Percentiles rank a stretch among this genome's conserved stretches.
These are phyloP conservation scores for Acer campestre DNA, from an alignment of 345 rosid genomes.

Conservation along the genomic window DNA sequence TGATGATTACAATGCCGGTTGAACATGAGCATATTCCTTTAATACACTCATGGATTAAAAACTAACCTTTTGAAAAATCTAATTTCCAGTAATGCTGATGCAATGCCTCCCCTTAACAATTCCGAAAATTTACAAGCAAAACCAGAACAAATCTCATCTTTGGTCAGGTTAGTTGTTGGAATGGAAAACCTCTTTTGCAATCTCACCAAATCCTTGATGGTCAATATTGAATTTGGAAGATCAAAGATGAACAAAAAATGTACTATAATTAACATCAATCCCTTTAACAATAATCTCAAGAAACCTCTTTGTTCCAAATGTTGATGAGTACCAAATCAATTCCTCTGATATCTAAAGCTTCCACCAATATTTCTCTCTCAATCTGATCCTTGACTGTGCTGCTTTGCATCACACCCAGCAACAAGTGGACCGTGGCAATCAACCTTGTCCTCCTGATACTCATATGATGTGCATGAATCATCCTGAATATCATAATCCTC, in stretches of 20 bases:
- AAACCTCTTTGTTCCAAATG: neutral
- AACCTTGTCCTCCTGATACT: conserved; percentile 25
- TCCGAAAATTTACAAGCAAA: conserved; percentile 14
- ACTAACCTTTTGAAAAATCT: neutral
- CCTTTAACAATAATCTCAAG: neutral
- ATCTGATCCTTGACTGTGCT: conserved; percentile 24
- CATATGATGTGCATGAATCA: conserved; percentile 44
- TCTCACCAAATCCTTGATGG: neutral
- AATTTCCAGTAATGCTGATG: neutral
- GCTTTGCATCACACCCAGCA: conserved; percentile 14
- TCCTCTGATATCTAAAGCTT: neutral
- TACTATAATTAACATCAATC: neutral
- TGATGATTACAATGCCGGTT: neutral
- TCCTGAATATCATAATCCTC: conserved; percentile 30
- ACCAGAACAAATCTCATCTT: conserved; percentile 9
- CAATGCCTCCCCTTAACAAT: neutral
- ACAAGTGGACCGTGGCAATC: conserved; percentile 19
- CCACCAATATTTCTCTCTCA: neutral
- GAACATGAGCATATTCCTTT: conserved; percentile 3
- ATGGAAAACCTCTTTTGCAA: neutral
- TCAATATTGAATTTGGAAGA: conserved; percentile 6
- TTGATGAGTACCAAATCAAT: neutral
- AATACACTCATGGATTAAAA: conserved; percentile 8
- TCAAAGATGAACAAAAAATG: neutral
- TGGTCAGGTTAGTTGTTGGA: neutral